A percentile compares a stretch with the other conserved stretches of the same genome.
Evolutionary conservation across 1,139 yeast species (phyloP).

Genomic region (Yamadazyma blattariae): DNA sequence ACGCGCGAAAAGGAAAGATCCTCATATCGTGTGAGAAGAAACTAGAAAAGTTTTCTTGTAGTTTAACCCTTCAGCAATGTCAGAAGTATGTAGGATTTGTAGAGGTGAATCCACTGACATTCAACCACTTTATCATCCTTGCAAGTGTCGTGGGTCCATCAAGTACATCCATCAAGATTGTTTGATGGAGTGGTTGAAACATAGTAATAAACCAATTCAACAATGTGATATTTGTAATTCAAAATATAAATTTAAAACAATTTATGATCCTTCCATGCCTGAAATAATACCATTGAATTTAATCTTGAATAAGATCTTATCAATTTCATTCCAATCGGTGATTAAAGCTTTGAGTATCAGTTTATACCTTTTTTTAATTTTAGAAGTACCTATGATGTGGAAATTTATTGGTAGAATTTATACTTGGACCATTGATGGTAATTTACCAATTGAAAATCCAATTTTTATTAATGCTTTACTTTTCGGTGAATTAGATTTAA

Average conservation of each 20-base stretch:
- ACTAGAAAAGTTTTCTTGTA: not conserved
- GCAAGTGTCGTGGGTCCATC: constrained; percentile 92
- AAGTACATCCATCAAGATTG: constrained; percentile 93
- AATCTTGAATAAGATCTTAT: constrained; percentile 37
- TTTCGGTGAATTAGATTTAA: constrained; percentile 38
- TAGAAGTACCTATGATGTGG: constrained; percentile 61
- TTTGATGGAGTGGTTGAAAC: constrained; percentile 80
- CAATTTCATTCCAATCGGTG: constrained; percentile 23
- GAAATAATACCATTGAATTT: constrained; percentile 53
- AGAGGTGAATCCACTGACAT: constrained; percentile 81
- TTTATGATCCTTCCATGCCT: constrained; percentile 73
- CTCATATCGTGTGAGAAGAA: constrained; percentile 1
- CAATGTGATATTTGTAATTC: constrained; percentile 90
- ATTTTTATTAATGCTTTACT: constrained; percentile 40
- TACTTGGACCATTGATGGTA: constrained; percentile 55
- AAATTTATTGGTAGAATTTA: constrained; percentile 48
- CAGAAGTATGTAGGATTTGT: constrained; percentile 72
- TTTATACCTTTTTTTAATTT: constrained; percentile 33
- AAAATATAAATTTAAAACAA: constrained; percentile 67
- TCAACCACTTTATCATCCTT: constrained; percentile 88
- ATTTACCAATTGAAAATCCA: constrained; percentile 35
- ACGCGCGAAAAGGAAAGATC: no score
- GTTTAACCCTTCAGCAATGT: not conserved
- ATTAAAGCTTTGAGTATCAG: constrained; percentile 25
- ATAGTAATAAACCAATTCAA: constrained; percentile 56